phyloP scores from a whole-genome alignment of 2,329 filamentous ascomycete genomes.

The Sporothrix pallida region DNA sequence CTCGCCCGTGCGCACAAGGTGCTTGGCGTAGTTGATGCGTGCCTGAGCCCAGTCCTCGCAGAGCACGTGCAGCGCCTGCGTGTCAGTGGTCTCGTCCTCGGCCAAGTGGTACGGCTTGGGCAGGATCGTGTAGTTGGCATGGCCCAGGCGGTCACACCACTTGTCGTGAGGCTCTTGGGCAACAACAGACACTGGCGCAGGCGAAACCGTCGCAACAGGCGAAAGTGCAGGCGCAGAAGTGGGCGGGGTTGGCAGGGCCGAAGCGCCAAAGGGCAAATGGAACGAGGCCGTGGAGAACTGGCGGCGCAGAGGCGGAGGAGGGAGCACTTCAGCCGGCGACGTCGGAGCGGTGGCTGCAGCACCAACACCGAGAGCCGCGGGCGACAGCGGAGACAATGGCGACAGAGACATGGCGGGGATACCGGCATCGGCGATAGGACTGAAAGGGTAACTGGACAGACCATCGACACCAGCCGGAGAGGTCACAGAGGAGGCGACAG shows the following conservation, averaged over 20 bases:
- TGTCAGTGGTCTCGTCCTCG: constrained; percentile 52
- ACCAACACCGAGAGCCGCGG: constrained; percentile 1
- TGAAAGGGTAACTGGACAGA: neutral
- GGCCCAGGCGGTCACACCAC: constrained; percentile 85
- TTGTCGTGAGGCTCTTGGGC: constrained; percentile 70
- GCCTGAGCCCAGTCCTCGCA: constrained; percentile 83
- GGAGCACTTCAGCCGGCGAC: constrained; percentile 39
- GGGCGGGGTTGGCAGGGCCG: constrained; percentile 41
- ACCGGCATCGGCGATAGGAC: neutral
- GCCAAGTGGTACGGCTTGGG: constrained; percentile 77
- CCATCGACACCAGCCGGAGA: neutral
- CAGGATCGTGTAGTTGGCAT: constrained; percentile 89
- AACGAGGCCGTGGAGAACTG: constrained; percentile 81
- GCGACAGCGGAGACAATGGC: neutral
- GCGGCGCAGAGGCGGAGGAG: constrained; percentile 76
- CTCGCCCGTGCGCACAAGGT: constrained; percentile 84
- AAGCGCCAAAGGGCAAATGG: constrained; percentile 54
- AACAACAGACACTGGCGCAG: constrained; percentile 55
- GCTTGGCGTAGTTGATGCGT: constrained; percentile 84
- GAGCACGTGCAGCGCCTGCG: constrained; percentile 65
- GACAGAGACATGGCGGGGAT: constrained; percentile 32
- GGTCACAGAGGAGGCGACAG: constrained; percentile 63
- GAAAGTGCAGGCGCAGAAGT: constrained; percentile 34
- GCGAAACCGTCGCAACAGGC: constrained; percentile 48
- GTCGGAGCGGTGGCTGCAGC: constrained; percentile 19